A percentile compares a stretch with the other conserved stretches of the same genome.
phyloP scores from a whole-genome alignment of 2,329 filamentous ascomycete species.

The Venturia pyrina region DNA sequence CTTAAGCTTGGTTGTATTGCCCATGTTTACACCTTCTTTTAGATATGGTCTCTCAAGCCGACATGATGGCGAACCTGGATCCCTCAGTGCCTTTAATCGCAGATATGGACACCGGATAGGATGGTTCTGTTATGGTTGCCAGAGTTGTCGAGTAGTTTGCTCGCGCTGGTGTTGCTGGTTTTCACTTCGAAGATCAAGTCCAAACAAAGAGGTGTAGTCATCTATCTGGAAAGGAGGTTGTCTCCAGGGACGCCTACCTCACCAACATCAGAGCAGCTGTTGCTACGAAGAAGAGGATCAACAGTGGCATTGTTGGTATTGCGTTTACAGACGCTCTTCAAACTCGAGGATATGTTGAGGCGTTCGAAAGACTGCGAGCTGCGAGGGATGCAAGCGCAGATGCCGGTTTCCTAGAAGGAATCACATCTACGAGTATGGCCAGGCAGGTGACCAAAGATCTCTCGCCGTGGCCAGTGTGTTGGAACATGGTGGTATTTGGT shows the following conservation, averaged over 20 bases:
- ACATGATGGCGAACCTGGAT: constrained; percentile 17
- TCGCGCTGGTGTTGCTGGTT: constrained; percentile 41
- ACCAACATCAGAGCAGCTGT: constrained; percentile 48
- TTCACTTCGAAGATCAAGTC: constrained; percentile 57
- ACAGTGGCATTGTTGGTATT: constrained; percentile 53
- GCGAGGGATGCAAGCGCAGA: constrained; percentile 49
- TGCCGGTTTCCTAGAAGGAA: constrained; percentile 50
- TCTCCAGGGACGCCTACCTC: constrained; percentile 40
- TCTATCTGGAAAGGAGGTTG: constrained; percentile 50
- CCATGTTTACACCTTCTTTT: background rate
- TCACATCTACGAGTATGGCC: constrained; percentile 42
- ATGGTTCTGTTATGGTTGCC: constrained; percentile 14
- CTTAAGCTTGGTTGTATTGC: background rate
- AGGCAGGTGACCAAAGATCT: constrained; percentile 36
- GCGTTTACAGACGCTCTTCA: constrained; percentile 54
- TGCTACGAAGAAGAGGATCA: constrained; percentile 37
- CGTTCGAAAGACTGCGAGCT: constrained; percentile 38
- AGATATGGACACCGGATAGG: constrained; percentile 20
- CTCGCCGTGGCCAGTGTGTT: constrained; percentile 40
- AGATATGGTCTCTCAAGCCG: constrained; percentile 18
- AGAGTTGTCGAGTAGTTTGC: constrained; percentile 9
- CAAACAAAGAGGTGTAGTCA: constrained; percentile 57
- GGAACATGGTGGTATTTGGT: constrained; percentile 50
- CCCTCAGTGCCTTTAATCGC: constrained; percentile 16
- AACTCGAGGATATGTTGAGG: constrained; percentile 46